Percentiles rank a stretch among this genome's conserved stretches.
phyloP scores from a whole-genome alignment of 1,284 basidiomycete genomes.

The Trichosporon inkin region DNA sequence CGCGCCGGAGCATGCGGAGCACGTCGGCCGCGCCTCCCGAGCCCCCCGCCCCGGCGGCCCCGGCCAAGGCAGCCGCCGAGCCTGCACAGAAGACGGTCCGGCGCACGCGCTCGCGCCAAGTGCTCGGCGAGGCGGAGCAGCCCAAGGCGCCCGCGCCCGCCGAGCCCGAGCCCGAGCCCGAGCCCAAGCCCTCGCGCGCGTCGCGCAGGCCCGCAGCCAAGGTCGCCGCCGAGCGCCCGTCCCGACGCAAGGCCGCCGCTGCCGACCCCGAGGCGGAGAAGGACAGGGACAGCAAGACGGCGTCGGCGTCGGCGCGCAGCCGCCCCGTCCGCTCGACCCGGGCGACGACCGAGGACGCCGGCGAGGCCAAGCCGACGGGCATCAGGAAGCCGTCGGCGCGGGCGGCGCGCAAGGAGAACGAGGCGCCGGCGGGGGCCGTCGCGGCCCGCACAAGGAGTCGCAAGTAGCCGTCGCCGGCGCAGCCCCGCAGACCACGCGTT shows the following conservation, averaged over 20 bases:
- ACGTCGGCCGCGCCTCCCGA: not conserved
- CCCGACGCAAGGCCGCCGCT: too few relatives aligned
- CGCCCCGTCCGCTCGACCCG: too few relatives aligned
- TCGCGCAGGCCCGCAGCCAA: too few relatives aligned
- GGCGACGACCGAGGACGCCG: not conserved
- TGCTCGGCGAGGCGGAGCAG: constrained; percentile 16
- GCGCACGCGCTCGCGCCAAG: constrained; percentile 10
- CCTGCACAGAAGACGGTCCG: not conserved
- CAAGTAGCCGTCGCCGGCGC: too few relatives aligned
- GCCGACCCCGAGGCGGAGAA: too few relatives aligned
- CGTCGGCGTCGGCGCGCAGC: too few relatives aligned
- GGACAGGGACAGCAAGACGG: too few relatives aligned
- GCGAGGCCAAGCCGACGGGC: not conserved
- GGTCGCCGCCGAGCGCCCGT: too few relatives aligned
- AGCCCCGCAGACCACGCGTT: too few relatives aligned
- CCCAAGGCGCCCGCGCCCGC: not conserved
- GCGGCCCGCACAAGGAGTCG: constrained; percentile 1
- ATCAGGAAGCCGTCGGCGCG: not conserved
- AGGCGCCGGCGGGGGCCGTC: not conserved
- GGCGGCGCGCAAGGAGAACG: not conserved
- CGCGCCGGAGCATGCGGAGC: not conserved
- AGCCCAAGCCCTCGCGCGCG: not conserved
- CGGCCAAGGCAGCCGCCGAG: not conserved
- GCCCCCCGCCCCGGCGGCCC: not conserved
- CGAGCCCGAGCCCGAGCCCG: not conserved